These are phyloP conservation scores for Lepiota subincarnata DNA, from an alignment of 768 basidiomycete species.

Conservation along the genomic window DNA sequence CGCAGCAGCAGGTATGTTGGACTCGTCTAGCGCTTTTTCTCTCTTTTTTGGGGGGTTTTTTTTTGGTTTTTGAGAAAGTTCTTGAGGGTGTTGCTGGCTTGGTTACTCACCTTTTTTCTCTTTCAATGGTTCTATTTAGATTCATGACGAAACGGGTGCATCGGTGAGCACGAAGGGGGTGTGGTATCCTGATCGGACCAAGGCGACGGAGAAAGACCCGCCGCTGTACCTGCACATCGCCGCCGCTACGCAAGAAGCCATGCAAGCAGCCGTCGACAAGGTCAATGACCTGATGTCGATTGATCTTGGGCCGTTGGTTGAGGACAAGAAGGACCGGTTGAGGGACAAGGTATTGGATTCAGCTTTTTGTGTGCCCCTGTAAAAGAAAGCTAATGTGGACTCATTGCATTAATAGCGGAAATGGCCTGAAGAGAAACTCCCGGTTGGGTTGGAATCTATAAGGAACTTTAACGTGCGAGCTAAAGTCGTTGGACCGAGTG, in stretches of 20 bases:
- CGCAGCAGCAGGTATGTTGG: slow-evolving; percentile 82
- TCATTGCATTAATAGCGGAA: slow-evolving; percentile 51
- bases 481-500: slow-evolving; percentile 88
- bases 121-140: slow-evolving; percentile 39
- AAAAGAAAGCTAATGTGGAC: not conserved
- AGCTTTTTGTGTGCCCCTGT: not conserved
- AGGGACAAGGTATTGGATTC: slow-evolving; percentile 36
- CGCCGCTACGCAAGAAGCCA: slow-evolving; percentile 54
- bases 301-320: slow-evolving; percentile 67
- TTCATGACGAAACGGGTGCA: slow-evolving; percentile 83
- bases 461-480: slow-evolving; percentile 92
- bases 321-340: slow-evolving; percentile 56
- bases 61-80: not conserved
- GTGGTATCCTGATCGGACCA: slow-evolving; percentile 88
- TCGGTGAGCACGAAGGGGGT: slow-evolving; percentile 85
- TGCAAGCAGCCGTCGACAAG: slow-evolving; percentile 59
- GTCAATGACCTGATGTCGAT: slow-evolving; percentile 60
- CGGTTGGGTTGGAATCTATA: slow-evolving; percentile 75
- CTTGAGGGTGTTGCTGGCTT: not conserved
- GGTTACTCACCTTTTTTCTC: not conserved
- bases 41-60: not conserved
- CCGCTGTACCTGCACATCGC: slow-evolving; percentile 87
- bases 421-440: slow-evolving; percentile 92
- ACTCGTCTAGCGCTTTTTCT: slow-evolving; percentile 53
- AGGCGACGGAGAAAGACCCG: slow-evolving; percentile 83